A percentile compares a stretch with the other conserved stretches of the same genome.
Conservation (phyloP, 768 basidiomycete genomes). For the Boletus speciosus region DNA sequence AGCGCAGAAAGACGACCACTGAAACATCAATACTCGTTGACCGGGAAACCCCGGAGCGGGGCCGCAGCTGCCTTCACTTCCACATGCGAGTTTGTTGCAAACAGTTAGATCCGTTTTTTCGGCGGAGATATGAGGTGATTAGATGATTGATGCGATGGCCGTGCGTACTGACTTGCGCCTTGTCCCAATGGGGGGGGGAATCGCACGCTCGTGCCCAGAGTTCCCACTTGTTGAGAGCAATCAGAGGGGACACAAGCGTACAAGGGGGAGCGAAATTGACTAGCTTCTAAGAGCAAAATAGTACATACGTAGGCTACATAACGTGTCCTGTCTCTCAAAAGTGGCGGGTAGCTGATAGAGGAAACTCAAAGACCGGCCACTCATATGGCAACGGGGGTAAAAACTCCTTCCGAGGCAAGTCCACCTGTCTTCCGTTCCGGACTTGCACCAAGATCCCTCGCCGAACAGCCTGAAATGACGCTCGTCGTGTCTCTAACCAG, state of each 20-base stretch:
- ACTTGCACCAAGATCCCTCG: constrained; percentile 26
- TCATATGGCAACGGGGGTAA: constrained; percentile 31
- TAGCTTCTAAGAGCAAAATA: constrained; percentile 23
- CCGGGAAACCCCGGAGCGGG: neutral
- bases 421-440: constrained; percentile 24
- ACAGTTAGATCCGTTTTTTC: constrained; percentile 4
- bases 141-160: too few relatives aligned
- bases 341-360: constrained; percentile 4
- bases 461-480: constrained; percentile 24
- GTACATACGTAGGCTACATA: constrained; percentile 26
- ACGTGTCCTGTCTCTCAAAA: constrained; percentile 7
- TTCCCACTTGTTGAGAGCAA: too few relatives aligned
- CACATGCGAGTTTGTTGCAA: neutral
- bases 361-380: constrained; percentile 17
- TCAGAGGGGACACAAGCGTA: too few relatives aligned
- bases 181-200: too few relatives aligned
- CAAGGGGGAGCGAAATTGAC: constrained; percentile 13
- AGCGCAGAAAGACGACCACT: neutral
- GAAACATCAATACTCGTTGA: neutral
- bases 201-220: too few relatives aligned
- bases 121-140: constrained; percentile 18
- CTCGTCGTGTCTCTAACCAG: constrained; percentile 30
- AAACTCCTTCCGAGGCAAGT: constrained; percentile 20
- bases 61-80: neutral
- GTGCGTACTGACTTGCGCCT: too few relatives aligned